phyloP scores from a whole-genome alignment of 495 filamentous ascomycete genomes.

The Aspergillus diversus region DNA sequence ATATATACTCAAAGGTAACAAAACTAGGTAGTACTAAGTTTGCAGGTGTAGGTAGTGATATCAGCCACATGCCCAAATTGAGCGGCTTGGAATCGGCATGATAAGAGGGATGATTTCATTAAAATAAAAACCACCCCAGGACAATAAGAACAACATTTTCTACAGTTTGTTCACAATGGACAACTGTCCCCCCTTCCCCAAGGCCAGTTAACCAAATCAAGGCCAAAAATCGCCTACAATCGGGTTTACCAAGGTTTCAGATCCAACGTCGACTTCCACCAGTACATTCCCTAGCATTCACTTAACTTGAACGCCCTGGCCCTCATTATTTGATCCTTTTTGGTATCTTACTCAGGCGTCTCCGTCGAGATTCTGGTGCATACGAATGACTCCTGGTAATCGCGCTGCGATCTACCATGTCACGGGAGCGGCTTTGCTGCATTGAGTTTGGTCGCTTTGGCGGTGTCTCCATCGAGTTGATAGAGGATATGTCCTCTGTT shows the following conservation, averaged over 20 bases:
- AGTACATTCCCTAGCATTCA: not conserved
- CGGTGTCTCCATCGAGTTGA: not conserved
- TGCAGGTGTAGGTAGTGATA: no score
- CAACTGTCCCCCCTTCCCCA: no score
- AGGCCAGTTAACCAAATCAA: no score
- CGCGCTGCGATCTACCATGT: not conserved
- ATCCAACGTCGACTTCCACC: no score
- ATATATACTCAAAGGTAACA: no score
- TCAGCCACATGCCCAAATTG: not conserved
- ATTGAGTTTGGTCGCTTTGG: not conserved
- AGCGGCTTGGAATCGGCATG: not conserved
- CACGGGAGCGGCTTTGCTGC: not conserved
- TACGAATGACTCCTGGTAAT: conserved; percentile 7
- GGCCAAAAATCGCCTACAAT: no score
- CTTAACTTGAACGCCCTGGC: not conserved
- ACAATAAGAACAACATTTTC: not conserved
- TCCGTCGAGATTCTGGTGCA: not conserved
- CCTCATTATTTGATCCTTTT: not conserved
- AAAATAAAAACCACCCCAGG: not conserved
- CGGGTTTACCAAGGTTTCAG: no score
- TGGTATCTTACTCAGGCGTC: conserved; percentile 11
- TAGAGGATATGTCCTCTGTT: no score
- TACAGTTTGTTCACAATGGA: no score
- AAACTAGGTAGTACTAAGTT: no score
- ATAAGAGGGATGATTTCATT: not conserved